Percentiles rank a stretch among this genome's conserved stretches.
Conservation (phyloP, 2,329 filamentous ascomycete species). For the Dendrostoma leiphaemia region DNA sequence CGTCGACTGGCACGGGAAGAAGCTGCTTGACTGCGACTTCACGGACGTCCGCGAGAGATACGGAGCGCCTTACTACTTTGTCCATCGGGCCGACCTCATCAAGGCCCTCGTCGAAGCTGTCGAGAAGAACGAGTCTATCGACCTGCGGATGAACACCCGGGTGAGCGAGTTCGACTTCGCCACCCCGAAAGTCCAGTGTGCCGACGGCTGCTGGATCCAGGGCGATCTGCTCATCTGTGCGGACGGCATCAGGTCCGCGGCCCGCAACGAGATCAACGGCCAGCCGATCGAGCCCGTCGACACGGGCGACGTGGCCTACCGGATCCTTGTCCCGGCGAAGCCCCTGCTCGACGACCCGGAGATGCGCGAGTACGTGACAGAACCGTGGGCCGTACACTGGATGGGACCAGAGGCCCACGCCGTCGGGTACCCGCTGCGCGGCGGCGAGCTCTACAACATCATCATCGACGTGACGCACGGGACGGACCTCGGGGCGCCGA, state of each 20-base stretch:
- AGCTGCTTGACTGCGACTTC: constrained; percentile 18
- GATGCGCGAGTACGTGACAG: constrained; percentile 25
- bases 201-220: constrained; percentile 21
- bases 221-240: constrained; percentile 23
- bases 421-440: constrained; percentile 31
- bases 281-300: constrained; percentile 25
- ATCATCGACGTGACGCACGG: constrained; percentile 28
- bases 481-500: constrained; percentile 9
- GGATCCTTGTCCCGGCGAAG: constrained; percentile 29
- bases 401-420: constrained; percentile 31
- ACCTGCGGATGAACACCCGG: constrained; percentile 20
- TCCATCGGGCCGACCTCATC: constrained; percentile 36
- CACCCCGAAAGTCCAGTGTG: constrained; percentile 10
- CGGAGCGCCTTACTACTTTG: constrained; percentile 32
- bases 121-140: constrained; percentile 26
- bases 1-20: constrained; percentile 21
- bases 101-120: constrained; percentile 28
- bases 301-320: constrained; percentile 35
- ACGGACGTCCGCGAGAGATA: constrained; percentile 23
- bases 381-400: constrained; percentile 32
- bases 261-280: constrained; percentile 25
- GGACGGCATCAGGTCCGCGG: constrained; percentile 19
- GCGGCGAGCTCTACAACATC: constrained; percentile 33
- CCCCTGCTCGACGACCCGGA: constrained; percentile 26
- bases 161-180: constrained; percentile 25